Evolutionary conservation across 2,329 filamentous ascomycete genomes (phyloP).

Genomic region (Penicillium aurantiogriseum): DNA sequence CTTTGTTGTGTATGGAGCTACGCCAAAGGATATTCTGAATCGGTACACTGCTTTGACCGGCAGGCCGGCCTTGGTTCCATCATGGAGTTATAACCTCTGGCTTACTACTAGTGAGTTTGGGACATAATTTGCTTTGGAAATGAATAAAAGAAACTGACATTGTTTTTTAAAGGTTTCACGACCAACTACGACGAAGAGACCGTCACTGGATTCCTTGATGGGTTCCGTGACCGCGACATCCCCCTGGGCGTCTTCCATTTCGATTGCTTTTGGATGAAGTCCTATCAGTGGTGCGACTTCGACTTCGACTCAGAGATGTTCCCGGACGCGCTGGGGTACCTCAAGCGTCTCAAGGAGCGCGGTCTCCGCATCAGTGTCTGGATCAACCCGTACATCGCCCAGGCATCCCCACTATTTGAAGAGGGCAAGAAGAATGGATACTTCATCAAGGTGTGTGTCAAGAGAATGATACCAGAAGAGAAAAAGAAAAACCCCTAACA

Average conservation of each 20-base stretch:
- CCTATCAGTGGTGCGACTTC: conserved; percentile 74
- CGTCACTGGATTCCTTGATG: conserved; percentile 64
- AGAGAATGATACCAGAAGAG: not conserved
- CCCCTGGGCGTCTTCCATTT: conserved; percentile 73
- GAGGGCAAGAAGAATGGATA: conserved; percentile 64
- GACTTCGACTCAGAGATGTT: conserved; percentile 67
- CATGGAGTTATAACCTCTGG: conserved; percentile 76
- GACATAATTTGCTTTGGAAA: not conserved
- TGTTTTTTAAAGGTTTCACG: conserved; percentile 56
- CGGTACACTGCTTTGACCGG: conserved; percentile 69
- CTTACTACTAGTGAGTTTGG: conserved; percentile 57
- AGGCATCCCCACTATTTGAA: conserved; percentile 65
- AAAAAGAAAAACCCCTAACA: not conserved
- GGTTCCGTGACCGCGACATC: conserved; percentile 64
- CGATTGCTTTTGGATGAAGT: conserved; percentile 75
- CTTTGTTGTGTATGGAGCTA: conserved; percentile 70
- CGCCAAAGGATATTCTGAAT: conserved; percentile 68
- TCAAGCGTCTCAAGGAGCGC: conserved; percentile 62
- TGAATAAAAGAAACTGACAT: not conserved
- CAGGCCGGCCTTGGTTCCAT: conserved; percentile 61
- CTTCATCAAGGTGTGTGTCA: conserved; percentile 55
- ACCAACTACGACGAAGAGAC: conserved; percentile 70
- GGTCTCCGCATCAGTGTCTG: conserved; percentile 70
- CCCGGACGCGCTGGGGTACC: conserved; percentile 64
- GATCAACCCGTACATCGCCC: conserved; percentile 73